A percentile compares a stretch with the other conserved stretches of the same genome.
phyloP scores from a whole-genome alignment of 2,329 filamentous ascomycete genomes.

The Trichoderma sp. region DNA sequence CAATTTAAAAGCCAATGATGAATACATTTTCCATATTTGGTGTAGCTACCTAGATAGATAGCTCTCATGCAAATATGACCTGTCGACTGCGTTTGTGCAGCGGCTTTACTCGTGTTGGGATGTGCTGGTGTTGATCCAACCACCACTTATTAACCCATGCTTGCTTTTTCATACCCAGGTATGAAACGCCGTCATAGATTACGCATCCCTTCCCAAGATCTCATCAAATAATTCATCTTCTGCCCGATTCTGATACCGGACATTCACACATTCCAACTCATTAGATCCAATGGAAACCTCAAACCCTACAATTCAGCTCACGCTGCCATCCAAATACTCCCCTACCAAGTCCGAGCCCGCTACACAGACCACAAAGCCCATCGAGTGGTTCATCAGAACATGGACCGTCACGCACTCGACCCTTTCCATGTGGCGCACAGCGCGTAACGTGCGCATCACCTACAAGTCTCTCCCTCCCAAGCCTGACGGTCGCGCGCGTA shows the following conservation, averaged over 20 bases:
- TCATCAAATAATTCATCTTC: background rate
- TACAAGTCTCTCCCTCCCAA: slow-evolving; percentile 61
- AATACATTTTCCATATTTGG: background rate
- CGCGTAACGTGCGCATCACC: slow-evolving; percentile 79
- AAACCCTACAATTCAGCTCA: slow-evolving; percentile 35
- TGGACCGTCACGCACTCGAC: slow-evolving; percentile 79
- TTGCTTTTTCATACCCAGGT: background rate
- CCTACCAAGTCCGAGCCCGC: slow-evolving; percentile 24
- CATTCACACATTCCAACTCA: too few relatives aligned
- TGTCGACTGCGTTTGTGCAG: background rate
- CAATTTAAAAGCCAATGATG: background rate
- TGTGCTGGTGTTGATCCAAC: background rate
- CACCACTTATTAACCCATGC: background rate
- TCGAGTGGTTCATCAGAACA: slow-evolving; percentile 65
- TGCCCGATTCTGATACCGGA: background rate
- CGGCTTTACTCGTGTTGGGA: background rate
- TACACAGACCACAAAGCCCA: slow-evolving; percentile 37
- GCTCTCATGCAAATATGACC: background rate
- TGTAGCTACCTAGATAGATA: background rate
- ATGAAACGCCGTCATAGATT: background rate
- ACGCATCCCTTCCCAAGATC: background rate
- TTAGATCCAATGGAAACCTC: slow-evolving; percentile 23
- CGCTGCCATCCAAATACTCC: slow-evolving; percentile 54
- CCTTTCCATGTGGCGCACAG: slow-evolving; percentile 77
- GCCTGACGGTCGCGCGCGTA: slow-evolving; percentile 47